Evolutionary conservation across 2,329 filamentous ascomycete genomes (phyloP), one percentile per base, ranked within the genome.

Genomic region (Sporothrix inflata): DNA sequence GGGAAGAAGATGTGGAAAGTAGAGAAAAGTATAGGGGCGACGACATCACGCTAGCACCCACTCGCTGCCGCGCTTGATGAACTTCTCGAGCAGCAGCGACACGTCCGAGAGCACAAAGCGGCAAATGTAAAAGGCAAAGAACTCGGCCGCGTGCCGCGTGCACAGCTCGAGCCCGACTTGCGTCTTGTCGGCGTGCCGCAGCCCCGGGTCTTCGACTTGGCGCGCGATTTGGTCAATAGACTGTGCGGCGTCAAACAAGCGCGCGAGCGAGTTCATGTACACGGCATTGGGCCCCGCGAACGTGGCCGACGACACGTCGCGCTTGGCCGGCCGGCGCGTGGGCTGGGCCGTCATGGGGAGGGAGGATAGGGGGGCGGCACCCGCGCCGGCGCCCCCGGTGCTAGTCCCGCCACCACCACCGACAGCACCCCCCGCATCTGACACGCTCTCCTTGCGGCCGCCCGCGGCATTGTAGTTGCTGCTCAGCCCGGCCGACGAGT

Each of bases 91-190:
- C 84, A 99, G 85, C 79, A 96, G 81, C 51, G 90, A 88, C 74
- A 99, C 83, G 80, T 99, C 96, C 4, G 90, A 86, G 74, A 99
- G 84, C n/a, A 94, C 94, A 80, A 99, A 99, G 21, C 96, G 91
- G 81, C 95, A 98, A 38, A 99, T 88, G 80, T 96, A 98, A 81
- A 99, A 98, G 19, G 92, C 94, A 80, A 99, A 99, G 82, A 99
- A 99, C 82, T 99, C 96, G 45, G 95, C 93, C 8, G 95, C 96
- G 80, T 98, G 95, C 53, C 95, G 89, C 47, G 94, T 94, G 79
- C 94, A 96, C 53, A 99, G 87, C 82, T 99, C 96, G 45, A 99
- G 88, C 11, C 96, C 96, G 70, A 99, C 94, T 79, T 98, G 94
- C 9, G 96, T 98, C 78, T 94, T 94, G 77, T 94, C 95, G 21